Conservation (phyloP, 768 basidiomycete species). For the Mycena metata region DNA sequence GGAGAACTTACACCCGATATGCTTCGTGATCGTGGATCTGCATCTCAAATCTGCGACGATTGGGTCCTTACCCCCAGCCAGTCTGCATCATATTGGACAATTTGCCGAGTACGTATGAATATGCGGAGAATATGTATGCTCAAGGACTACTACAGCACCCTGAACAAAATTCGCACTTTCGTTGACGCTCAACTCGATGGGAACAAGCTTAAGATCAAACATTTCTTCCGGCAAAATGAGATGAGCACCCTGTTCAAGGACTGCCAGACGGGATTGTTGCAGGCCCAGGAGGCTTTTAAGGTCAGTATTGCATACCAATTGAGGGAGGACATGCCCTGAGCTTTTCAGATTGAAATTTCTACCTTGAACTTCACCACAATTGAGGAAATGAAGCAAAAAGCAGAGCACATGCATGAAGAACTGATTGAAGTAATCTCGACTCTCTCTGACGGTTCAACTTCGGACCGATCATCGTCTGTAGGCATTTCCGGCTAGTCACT, state of each 20-base stretch:
- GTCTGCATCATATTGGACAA: neutral
- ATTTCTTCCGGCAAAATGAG: too few relatives aligned
- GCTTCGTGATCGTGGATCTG: neutral
- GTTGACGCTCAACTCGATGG: neutral
- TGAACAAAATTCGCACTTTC: neutral
- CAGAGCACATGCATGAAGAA: neutral
- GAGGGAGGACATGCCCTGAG: neutral
- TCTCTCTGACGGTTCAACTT: neutral
- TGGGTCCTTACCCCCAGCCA: neutral
- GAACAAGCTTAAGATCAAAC: too few relatives aligned
- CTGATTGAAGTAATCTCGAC: neutral
- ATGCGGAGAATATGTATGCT: neutral
- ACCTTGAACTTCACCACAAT: neutral
- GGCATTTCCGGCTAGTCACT: neutral
- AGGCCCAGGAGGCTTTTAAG: constrained; percentile 1
- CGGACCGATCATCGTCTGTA: neutral
- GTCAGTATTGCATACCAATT: neutral
- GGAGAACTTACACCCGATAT: neutral
- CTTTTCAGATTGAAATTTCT: neutral
- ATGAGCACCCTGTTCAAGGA: neutral
- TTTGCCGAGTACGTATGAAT: neutral
- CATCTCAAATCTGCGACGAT: neutral
- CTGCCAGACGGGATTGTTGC: neutral
- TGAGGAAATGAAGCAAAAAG: neutral
- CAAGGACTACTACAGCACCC: neutral